Base-by-base conservation (phyloP, 345 rosid species). In the Iberis pinnata region DNA sequence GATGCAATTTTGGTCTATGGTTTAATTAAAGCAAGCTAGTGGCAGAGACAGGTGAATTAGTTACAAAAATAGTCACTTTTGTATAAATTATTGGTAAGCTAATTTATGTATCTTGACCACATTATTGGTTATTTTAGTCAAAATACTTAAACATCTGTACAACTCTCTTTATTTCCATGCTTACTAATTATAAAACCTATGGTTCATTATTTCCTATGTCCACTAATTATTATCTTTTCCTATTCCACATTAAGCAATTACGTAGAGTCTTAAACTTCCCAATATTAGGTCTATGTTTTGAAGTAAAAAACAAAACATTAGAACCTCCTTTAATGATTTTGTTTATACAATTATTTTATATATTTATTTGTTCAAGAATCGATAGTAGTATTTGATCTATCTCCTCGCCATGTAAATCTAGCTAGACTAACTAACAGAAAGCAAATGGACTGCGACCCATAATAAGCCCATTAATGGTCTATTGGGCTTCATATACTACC, bases 101-200 rank as follows among this genome's bases (percentile, higher is more conserved):
- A 64, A 56, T 56, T 53, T 42, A 64, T 56, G 52, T 49, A 17
- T 49, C 13, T 64, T 49, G 69, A 49, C 69, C 58, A 32, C 48
- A 65, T 49, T 50, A 65, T 25, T 57, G 39, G n/a, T 31, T 43
- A 18, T 25, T 24, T 18, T 50, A 58, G 59, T 58, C 53, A 58
- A 65, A 43, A 58, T 43, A 38, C 20, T 43, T 41, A 37, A 58
- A 26, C 29, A 52, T 43, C n/a, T 58, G 41, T n/a, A 22, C 41
- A 26, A 19, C 26, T 58, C 63, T 52, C 54, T 58, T 66, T 66
- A 58, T 44, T 51, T 14, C 49, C 60, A 58, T 43, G 70, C 43
- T 65, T 43, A 49, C 58, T 65, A 43, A 57, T 58, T 49, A 65
- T 65, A 49, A 57, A 43, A 47, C 58, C 58, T 57, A 57, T 25